Percentiles rank a stretch among this genome's conserved stretches.
phyloP scores from a whole-genome alignment of 768 basidiomycete genomes.

The Hypsizygus marmoreus region DNA sequence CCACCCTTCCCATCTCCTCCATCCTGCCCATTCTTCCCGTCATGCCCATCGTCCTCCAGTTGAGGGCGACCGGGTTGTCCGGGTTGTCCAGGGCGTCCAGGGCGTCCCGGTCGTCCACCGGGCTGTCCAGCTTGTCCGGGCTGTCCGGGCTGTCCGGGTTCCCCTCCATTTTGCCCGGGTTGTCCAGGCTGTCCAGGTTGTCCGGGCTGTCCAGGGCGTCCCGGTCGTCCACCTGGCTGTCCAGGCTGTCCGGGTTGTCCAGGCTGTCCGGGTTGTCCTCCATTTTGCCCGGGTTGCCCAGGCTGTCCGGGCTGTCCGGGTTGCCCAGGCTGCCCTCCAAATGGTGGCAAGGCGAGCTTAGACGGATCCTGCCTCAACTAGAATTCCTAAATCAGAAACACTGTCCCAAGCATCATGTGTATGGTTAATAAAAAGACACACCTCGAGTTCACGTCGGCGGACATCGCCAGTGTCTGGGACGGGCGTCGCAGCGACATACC shows the following conservation, averaged over 20 bases:
- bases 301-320: slow-evolving; percentile 12
- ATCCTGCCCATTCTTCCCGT: not conserved
- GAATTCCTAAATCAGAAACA: no score
- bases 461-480: no score
- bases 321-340: slow-evolving; percentile 9
- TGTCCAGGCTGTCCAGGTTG: slow-evolving; percentile 14
- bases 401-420: not conserved
- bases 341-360: no score
- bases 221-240: not conserved
- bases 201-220: not conserved
- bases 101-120: no score
- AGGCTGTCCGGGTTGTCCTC: not conserved
- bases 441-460: not conserved
- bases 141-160: not conserved
- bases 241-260: not conserved
- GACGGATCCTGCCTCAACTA: no score
- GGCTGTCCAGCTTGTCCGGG: not conserved
- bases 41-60: slow-evolving; percentile 4
- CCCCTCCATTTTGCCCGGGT: slow-evolving; percentile 6
- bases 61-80: slow-evolving; percentile 3
- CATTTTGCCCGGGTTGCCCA: slow-evolving; percentile 10
- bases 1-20: not conserved
- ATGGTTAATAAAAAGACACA: not conserved
- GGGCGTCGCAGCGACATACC: no score
- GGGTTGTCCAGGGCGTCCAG: slow-evolving; percentile 11